phyloP scores from a whole-genome alignment of 2,329 filamentous ascomycete genomes.

The Mycocentrospora acerina region DNA sequence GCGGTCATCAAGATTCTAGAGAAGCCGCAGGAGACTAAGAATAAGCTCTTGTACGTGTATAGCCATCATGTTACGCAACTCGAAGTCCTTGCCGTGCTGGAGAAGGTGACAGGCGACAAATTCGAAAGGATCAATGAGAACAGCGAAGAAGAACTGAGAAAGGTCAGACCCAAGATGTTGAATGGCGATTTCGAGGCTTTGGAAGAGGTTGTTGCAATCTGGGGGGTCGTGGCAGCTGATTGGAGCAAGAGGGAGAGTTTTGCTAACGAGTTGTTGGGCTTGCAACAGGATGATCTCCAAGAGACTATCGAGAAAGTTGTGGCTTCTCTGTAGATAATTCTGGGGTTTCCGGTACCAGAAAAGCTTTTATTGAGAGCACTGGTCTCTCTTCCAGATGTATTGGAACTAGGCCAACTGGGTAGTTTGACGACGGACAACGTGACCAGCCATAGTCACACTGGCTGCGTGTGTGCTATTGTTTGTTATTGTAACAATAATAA shows the following conservation, averaged over 20 bases:
- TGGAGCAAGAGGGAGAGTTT: slow-evolving; percentile 35
- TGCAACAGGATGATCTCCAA: slow-evolving; percentile 35
- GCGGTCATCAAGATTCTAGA: slow-evolving; percentile 57
- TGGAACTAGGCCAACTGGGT: not conserved
- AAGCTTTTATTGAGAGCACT: too few relatives aligned
- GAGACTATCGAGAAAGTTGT: slow-evolving; percentile 30
- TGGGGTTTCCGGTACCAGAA: too few relatives aligned
- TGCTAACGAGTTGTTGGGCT: slow-evolving; percentile 34
- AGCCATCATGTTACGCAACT: slow-evolving; percentile 62
- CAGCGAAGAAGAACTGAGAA: slow-evolving; percentile 31
- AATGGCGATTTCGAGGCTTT: slow-evolving; percentile 31
- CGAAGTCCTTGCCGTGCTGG: slow-evolving; percentile 57
- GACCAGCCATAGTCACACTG: too few relatives aligned
- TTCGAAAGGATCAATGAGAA: slow-evolving; percentile 51
- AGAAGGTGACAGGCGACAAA: slow-evolving; percentile 54
- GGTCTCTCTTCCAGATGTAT: too few relatives aligned
- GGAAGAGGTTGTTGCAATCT: slow-evolving; percentile 38
- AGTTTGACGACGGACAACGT: too few relatives aligned
- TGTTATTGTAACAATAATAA: too few relatives aligned
- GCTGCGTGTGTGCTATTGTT: too few relatives aligned
- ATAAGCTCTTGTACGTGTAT: slow-evolving; percentile 60
- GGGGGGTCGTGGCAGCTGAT: slow-evolving; percentile 38
- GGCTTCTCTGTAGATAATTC: slow-evolving; percentile 6
- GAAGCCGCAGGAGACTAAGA: slow-evolving; percentile 50
- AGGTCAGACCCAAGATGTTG: slow-evolving; percentile 35